A percentile compares a stretch with the other conserved stretches of the same genome.
These are phyloP conservation scores for Pseudocercospora fijiensis DNA, from an alignment of 2,329 filamentous ascomycete species.

Conservation along the genomic window DNA sequence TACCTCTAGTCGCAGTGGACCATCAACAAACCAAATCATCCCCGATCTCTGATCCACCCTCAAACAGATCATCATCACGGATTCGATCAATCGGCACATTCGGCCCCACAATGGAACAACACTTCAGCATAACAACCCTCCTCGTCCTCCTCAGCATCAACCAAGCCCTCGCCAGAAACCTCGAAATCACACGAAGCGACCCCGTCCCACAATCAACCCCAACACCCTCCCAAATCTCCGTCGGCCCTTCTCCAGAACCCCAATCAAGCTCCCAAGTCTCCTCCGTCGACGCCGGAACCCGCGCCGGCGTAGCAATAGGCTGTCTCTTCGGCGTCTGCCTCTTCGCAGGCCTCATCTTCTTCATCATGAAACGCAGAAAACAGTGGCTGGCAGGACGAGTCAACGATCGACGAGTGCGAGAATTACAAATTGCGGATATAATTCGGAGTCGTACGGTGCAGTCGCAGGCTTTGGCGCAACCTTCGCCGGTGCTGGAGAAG, in stretches of 20 bases:
- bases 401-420: not conserved
- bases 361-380: conserved; percentile 1
- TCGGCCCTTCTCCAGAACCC: not conserved
- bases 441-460: not conserved
- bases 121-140: not conserved
- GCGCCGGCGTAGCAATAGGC: conserved; percentile 2
- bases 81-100: not conserved
- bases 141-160: not conserved
- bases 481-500: not conserved
- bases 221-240: not conserved
- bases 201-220: not conserved
- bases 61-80: not conserved
- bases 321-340: not conserved
- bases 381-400: not conserved
- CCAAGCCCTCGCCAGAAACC: not conserved
- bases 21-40: not conserved
- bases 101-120: not conserved
- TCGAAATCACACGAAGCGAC: not conserved
- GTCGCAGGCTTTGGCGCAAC: not conserved
- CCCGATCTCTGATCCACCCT: not conserved
- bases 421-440: conserved; percentile 2
- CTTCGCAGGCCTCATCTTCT: not conserved
- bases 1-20: not conserved
- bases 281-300: not conserved
- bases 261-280: conserved; percentile 2